Conservation (phyloP, 106 monocot genomes). For the Acanthochlamys bracteata region DNA sequence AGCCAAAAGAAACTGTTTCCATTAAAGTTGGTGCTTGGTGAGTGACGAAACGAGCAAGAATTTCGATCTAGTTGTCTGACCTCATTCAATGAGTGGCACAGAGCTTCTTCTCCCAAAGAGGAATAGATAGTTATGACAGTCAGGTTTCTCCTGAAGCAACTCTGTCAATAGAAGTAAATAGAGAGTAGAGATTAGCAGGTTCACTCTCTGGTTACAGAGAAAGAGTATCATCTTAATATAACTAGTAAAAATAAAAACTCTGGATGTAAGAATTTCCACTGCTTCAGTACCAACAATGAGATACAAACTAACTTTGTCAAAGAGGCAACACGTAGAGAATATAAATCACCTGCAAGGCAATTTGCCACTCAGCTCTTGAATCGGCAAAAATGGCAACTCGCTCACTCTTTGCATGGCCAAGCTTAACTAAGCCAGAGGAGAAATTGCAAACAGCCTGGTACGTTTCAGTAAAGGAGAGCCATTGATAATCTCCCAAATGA, state of each 20-base stretch:
- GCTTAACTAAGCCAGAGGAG: constrained; percentile 58
- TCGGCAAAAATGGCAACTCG: constrained; percentile 92
- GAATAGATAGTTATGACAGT: constrained; percentile 96
- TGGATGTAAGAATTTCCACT: not conserved
- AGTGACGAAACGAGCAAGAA: no score
- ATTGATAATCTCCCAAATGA: constrained; percentile 79
- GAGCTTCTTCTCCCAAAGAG: constrained; percentile 87
- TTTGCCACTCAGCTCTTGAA: constrained; percentile 82
- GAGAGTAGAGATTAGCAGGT: not conserved
- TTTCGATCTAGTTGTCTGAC: constrained; percentile 12
- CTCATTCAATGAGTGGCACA: constrained; percentile 96
- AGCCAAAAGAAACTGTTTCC: no score
- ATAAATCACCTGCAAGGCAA: constrained; percentile 72
- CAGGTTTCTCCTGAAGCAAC: constrained; percentile 77
- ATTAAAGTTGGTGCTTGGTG: no score
- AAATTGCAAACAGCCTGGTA: constrained; percentile 62
- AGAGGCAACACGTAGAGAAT: not conserved
- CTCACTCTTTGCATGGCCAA: constrained; percentile 68
- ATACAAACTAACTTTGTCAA: not conserved
- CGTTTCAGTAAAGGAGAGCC: constrained; percentile 61
- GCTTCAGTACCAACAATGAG: not conserved
- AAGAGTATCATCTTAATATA: not conserved
- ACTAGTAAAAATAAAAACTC: not conserved
- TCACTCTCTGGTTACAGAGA: not conserved
- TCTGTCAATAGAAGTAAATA: constrained; percentile 24